These are phyloP conservation scores for Blastobotrys ciferrii DNA, from an alignment of 1,139 yeast genomes.

Conservation along the genomic window DNA sequence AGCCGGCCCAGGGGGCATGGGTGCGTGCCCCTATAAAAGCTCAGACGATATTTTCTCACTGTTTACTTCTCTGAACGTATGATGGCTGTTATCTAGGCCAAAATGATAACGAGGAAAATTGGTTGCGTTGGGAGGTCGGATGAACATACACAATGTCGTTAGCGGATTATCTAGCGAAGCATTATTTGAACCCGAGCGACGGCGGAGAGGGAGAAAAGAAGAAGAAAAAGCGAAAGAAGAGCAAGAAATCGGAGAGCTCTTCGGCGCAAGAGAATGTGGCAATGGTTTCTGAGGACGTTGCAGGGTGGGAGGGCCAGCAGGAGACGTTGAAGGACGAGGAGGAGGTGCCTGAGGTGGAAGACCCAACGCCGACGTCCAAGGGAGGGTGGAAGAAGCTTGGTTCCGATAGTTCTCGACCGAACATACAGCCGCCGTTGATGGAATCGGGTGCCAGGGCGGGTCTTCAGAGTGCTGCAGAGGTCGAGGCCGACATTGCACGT, in stretches of 20 bases:
- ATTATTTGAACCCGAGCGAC: slow-evolving; percentile 37
- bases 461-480: slow-evolving; percentile 45
- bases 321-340: slow-evolving; percentile 17
- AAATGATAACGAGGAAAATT: too few relatives aligned
- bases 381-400: slow-evolving; percentile 22
- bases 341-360: slow-evolving; percentile 5
- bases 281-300: slow-evolving; percentile 28
- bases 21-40: too few relatives aligned
- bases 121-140: too few relatives aligned
- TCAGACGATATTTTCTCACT: too few relatives aligned
- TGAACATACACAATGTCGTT: slow-evolving; percentile 46
- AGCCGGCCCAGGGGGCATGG: too few relatives aligned
- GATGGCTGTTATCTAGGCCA: too few relatives aligned
- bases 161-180: slow-evolving; percentile 52
- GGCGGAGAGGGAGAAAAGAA: slow-evolving; percentile 19
- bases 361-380: slow-evolving; percentile 9
- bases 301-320: slow-evolving; percentile 23
- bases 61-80: too few relatives aligned
- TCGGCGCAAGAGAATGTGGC: slow-evolving; percentile 18
- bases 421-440: slow-evolving; percentile 28
- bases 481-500: slow-evolving; percentile 37
- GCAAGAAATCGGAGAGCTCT: slow-evolving; percentile 21
- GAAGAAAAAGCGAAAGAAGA: slow-evolving; percentile 34
- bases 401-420: slow-evolving; percentile 1
- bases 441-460: slow-evolving; percentile 47